These are phyloP conservation scores for Chrysoporthe austroafricana DNA, from an alignment of 2,329 filamentous ascomycete species.

Conservation along the genomic window DNA sequence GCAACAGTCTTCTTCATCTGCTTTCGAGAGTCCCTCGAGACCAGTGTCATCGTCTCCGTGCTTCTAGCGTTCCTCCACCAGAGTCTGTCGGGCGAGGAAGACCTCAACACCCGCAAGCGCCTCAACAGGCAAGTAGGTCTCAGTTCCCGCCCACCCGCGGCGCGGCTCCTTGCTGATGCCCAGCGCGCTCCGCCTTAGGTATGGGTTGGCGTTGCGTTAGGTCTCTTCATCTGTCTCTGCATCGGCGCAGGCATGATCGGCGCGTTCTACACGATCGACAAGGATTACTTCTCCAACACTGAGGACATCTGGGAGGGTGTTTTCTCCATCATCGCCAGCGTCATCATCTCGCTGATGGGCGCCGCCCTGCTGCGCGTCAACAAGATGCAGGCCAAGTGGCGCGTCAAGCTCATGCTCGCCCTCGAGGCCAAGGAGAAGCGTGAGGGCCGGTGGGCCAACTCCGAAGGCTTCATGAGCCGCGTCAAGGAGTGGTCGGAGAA, in stretches of 20 bases:
- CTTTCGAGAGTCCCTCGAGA: conserved; percentile 80
- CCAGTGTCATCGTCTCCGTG: conserved; percentile 79
- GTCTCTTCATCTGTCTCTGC: background rate
- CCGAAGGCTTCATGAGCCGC: background rate
- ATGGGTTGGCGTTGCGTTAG: background rate
- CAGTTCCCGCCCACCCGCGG: background rate
- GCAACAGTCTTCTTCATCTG: conserved; percentile 35
- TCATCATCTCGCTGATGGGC: conserved; percentile 57
- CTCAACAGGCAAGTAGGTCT: conserved; percentile 48
- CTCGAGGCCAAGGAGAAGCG: conserved; percentile 59
- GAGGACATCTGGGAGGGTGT: background rate
- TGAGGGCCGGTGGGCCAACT: conserved; percentile 54
- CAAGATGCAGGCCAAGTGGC: conserved; percentile 79
- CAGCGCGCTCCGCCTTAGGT: background rate
- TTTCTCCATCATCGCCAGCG: background rate
- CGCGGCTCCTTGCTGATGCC: background rate
- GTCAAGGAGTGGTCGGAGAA: background rate
- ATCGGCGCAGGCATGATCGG: conserved; percentile 2
- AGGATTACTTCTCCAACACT: background rate
- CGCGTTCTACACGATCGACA: background rate
- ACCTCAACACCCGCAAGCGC: conserved; percentile 65
- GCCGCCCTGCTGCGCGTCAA: conserved; percentile 72
- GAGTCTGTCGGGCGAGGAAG: conserved; percentile 68
- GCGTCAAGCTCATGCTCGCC: conserved; percentile 69
- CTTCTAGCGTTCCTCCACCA: conserved; percentile 83